Evolutionary conservation across 192 early-diverging fungal genomes (phyloP), one percentile per base, ranked within the genome.

Genomic region (Coemansia biformis): DNA sequence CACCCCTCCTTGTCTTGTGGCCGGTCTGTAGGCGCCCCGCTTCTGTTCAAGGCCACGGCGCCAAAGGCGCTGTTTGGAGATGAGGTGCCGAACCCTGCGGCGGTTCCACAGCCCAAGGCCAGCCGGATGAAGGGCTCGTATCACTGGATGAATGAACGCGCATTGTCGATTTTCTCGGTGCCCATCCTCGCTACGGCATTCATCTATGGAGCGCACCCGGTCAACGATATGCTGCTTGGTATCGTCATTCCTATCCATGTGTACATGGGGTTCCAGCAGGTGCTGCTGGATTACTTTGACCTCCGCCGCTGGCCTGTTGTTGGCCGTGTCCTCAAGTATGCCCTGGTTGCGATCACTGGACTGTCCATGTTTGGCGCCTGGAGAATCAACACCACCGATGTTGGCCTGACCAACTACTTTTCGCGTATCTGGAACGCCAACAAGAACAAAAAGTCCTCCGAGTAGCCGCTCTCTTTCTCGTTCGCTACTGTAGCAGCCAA

Each of bases 131-230:
- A 89, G 59, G 96, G 96, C 17, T 90, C 90, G 34, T 89, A 92
- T 70, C 96, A 96, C 79, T 98, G 96, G 96, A 82, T 87, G 79
- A 78, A 86, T 61, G 96, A 98, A 63, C 92, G 96, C 36, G 81
- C 79, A n/a, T 62, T 93, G 16, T 81, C 85, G 35, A 18, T 89
- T 31, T 79, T 84, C 17, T 57, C 86, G 46, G 57, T 91, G 18
- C 92, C 93, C 17, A 62, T 95, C 19, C 62, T 92, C 35, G 82
- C 71, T 13, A 81, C 83, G n/a, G 86, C 90, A 30, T 71, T 89
- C 33, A 55, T 84, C 47, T 71, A 80, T 28, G 95, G 95, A n/a
- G 79, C 90, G 36, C 76, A 85, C 57, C 86, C 93, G 8, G 78
- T 89, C 50, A 88, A 90, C 63, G 95, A 98, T 59, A 79, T 92